These are phyloP conservation scores for Pythium insidiosum DNA, from an alignment of 352 stramenopile species.

Conservation along the genomic window DNA sequence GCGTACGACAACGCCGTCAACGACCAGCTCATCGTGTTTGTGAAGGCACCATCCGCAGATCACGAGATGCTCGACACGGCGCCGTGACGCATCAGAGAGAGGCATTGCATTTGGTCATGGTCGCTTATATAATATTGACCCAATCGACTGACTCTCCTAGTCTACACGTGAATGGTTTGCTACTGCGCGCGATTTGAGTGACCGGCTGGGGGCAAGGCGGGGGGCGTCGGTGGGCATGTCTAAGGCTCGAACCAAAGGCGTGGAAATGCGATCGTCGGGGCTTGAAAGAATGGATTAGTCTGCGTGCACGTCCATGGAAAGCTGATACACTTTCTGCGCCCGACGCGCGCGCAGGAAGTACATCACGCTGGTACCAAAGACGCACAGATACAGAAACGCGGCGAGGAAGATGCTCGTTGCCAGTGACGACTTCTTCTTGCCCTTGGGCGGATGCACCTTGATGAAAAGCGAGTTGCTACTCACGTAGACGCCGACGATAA, in stretches of 20 bases:
- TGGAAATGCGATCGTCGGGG: too few relatives aligned
- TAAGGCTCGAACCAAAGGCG: too few relatives aligned
- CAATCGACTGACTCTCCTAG: conserved; percentile 26
- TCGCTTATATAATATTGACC: conserved; percentile 11
- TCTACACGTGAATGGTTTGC: conserved; percentile 11
- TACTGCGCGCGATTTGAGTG: too few relatives aligned
- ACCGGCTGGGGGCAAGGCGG: too few relatives aligned
- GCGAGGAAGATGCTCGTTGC: conserved; percentile 84
- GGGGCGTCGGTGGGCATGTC: too few relatives aligned
- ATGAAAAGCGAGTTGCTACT: conserved; percentile 86
- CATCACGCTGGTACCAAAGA: conserved; percentile 83
- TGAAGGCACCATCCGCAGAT: too few relatives aligned
- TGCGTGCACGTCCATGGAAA: conserved; percentile 80
- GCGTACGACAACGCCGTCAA: conserved; percentile 77
- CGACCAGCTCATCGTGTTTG: conserved; percentile 3
- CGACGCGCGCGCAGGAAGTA: conserved; percentile 73
- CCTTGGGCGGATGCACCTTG: conserved; percentile 65
- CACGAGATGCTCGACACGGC: too few relatives aligned
- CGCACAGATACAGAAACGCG: conserved; percentile 74
- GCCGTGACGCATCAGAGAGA: background rate
- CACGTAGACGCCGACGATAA: conserved; percentile 82
- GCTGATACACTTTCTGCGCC: conserved; percentile 83
- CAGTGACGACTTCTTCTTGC: conserved; percentile 78
- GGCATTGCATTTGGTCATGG: too few relatives aligned
- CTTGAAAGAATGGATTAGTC: too few relatives aligned